Percentiles rank a stretch among this genome's conserved stretches.
Conservation (phyloP, 2,329 filamentous ascomycete genomes). For the Chaetothyriales sp. region DNA sequence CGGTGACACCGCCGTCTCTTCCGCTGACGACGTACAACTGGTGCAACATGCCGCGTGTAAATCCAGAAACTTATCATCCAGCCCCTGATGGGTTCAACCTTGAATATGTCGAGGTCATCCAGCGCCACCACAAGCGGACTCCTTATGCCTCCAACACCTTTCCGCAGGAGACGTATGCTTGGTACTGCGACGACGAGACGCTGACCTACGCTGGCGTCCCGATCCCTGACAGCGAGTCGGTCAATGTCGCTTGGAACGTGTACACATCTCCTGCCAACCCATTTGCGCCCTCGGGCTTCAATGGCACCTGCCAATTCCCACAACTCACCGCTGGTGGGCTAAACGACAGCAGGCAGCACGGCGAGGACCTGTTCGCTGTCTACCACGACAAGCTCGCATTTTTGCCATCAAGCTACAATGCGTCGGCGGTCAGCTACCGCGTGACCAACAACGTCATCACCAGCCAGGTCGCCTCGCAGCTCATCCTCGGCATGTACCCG, state of each 20-base stretch:
- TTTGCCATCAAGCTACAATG: constrained; percentile 38
- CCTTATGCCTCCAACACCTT: constrained; percentile 67
- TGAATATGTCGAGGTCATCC: constrained; percentile 64
- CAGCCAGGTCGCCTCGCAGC: constrained; percentile 61
- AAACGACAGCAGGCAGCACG: constrained; percentile 60
- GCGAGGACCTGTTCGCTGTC: constrained; percentile 59
- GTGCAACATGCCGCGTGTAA: constrained; percentile 82
- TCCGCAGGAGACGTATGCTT: constrained; percentile 54
- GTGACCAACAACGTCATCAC: constrained; percentile 76
- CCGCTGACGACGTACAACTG: constrained; percentile 57
- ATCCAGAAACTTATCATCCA: constrained; percentile 46
- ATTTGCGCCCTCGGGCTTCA: constrained; percentile 50
- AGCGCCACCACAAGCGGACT: constrained; percentile 72
- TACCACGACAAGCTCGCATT: constrained; percentile 57
- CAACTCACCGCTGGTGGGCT: constrained; percentile 61
- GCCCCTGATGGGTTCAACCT: constrained; percentile 44
- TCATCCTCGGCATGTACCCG: constrained; percentile 55
- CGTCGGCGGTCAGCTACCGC: constrained; percentile 44
- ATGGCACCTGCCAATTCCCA: constrained; percentile 63
- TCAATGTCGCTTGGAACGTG: constrained; percentile 50
- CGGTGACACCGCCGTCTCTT: constrained; percentile 36
- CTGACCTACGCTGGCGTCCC: constrained; percentile 56
- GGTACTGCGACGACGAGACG: constrained; percentile 56
- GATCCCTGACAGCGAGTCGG: constrained; percentile 29
- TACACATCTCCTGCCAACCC: constrained; percentile 51